Evolutionary conservation across 73 alveolate genomes (phyloP).

Genomic region (Tetrahymena malaccensis): DNA sequence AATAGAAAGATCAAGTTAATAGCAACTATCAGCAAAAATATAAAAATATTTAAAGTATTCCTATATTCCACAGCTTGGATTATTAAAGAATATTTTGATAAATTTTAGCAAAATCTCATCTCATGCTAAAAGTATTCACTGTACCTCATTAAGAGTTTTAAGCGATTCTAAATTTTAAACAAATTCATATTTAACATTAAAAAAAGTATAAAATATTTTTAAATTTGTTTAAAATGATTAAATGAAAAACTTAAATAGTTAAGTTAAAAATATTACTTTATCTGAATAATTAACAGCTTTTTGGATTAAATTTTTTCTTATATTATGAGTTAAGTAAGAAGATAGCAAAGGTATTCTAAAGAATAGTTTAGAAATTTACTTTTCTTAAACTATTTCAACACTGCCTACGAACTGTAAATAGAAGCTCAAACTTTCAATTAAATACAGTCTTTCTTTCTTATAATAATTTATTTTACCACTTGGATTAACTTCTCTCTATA

Average conservation of each 20-base stretch:
- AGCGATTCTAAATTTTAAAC: not conserved
- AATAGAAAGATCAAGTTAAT: not conserved
- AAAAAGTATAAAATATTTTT: too few relatives aligned
- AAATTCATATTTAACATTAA: too few relatives aligned
- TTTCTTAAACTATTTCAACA: constrained; percentile 23
- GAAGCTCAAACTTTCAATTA: not conserved
- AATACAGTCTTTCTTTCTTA: not conserved
- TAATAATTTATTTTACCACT: not conserved
- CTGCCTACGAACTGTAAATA: constrained; percentile 5
- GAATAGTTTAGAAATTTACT: not conserved
- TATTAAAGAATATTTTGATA: not conserved
- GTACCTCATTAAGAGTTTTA: not conserved
- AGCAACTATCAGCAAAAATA: not conserved
- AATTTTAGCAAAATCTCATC: constrained; percentile 10
- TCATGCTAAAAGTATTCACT: constrained; percentile 9
- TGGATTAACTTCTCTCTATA: not conserved
- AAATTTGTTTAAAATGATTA: too few relatives aligned
- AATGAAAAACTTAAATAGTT: too few relatives aligned
- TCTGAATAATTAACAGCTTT: not conserved
- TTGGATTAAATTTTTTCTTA: constrained; percentile 1
- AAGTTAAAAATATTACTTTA: not conserved
- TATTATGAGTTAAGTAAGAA: not conserved
- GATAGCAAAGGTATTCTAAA: not conserved
- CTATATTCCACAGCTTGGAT: not conserved
- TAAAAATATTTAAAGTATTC: not conserved